Evolutionary conservation across 2,329 filamentous ascomycete species (phyloP), one percentile per base, ranked within the genome.

Genomic region (Beauveria pseudobassiana): DNA sequence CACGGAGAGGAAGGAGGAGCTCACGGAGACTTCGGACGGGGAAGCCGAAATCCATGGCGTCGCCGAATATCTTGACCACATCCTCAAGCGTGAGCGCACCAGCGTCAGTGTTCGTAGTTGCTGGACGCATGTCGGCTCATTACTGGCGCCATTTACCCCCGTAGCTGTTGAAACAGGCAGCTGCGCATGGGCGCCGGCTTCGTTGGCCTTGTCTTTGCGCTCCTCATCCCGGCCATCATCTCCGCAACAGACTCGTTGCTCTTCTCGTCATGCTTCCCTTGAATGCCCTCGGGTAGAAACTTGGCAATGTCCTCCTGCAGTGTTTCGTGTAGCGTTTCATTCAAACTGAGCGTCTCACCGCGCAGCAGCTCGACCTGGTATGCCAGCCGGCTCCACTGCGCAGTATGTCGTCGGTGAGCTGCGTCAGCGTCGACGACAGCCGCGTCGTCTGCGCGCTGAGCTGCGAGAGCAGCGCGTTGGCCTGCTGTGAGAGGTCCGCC

Each of bases 21-120:
- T 85, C 62, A 96, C 84, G 0, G 90, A 93, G 14, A 93, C 76
- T 71, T 96, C 92, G 0, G 90, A 96, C 0, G 93, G 93, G 91
- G 55, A 97, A 86, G 1, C 91, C 89, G 82, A 96, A 98, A 68
- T 96, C 89, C 90, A 98, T 96, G 38, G 95, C 93, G 68, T 96
- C 89, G 46, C 93, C 93, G 73, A 99, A 99, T 1, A 88, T 89
- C 73, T 90, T 89, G 69, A 98, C 92, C 26, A 98, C 93, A 1
- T 87, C 83, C 66, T 98, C 18, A 99, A 82, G n/a, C 92, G 88
- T 1, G 85, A 78, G 56, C 93, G 89, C 30, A 98, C 91, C 48
- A 89, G 82, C 3, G 89, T 90, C 43, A 99, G 80, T 16, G 89
- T 96, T 67, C 90, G 89, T 61, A 99, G 81, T 66, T 92, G 88